Evolutionary conservation across 805 yeast genomes (phyloP).

Genomic region (Lipomyces yamadae): DNA sequence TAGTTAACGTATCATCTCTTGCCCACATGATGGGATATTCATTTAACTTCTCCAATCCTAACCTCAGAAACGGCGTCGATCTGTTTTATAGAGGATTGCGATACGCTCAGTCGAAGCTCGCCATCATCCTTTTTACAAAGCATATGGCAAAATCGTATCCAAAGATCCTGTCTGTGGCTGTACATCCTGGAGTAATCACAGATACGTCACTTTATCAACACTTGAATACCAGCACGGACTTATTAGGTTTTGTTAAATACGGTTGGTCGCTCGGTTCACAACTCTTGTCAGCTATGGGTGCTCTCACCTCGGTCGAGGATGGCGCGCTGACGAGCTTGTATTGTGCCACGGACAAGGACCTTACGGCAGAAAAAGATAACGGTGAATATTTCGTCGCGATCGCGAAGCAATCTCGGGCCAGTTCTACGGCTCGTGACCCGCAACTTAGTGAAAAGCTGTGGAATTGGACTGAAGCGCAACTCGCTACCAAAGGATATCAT

Average conservation of each 20-base stretch:
- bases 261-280: neutral
- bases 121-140: conserved; percentile 28
- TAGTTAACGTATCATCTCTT: conserved; percentile 32
- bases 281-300: conserved; percentile 9
- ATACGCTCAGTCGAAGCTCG: conserved; percentile 36
- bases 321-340: conserved; percentile 31
- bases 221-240: conserved; percentile 3
- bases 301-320: conserved; percentile 19
- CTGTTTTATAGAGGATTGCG: conserved; percentile 16
- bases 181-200: conserved; percentile 36
- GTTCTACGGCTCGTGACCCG: conserved; percentile 12
- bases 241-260: conserved; percentile 16
- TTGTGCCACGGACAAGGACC: conserved; percentile 22
- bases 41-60: conserved; percentile 30
- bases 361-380: conserved; percentile 24
- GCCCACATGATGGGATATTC: conserved; percentile 16
- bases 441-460: conserved; percentile 25
- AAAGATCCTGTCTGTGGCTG: conserved; percentile 23
- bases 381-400: conserved; percentile 30
- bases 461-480: conserved; percentile 30
- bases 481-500: conserved; percentile 22
- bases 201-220: conserved; percentile 27
- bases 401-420: conserved; percentile 18
- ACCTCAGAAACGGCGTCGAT: conserved; percentile 16
- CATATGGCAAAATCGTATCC: conserved; percentile 33